These are phyloP conservation scores for Yarrowia hollandica DNA, from an alignment of 805 yeast genomes.

Conservation along the genomic window DNA sequence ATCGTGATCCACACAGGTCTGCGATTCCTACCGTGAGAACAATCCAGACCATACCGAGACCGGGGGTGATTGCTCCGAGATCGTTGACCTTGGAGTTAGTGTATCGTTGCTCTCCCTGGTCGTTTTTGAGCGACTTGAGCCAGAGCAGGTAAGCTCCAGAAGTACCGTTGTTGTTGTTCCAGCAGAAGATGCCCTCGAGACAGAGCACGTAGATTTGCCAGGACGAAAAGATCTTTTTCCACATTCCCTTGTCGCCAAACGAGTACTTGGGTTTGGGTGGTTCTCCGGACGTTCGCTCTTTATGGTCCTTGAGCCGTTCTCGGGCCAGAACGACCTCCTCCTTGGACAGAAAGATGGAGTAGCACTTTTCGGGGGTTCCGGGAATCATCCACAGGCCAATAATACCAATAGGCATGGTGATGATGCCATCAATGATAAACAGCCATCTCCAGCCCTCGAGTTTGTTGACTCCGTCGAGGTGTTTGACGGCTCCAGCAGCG, in stretches of 20 bases:
- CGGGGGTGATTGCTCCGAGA: slow-evolving; percentile 56
- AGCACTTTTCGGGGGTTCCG: slow-evolving; percentile 62
- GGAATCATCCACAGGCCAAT: slow-evolving; percentile 58
- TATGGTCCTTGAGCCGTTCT: slow-evolving; percentile 40
- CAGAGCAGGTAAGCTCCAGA: slow-evolving; percentile 61
- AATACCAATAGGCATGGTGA: slow-evolving; percentile 57
- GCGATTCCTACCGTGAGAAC: slow-evolving; percentile 41
- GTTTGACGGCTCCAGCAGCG: slow-evolving; percentile 54
- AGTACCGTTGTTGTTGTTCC: slow-evolving; percentile 56
- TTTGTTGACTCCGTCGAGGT: slow-evolving; percentile 53
- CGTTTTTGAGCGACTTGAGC: slow-evolving; percentile 49
- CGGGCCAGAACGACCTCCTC: slow-evolving; percentile 58
- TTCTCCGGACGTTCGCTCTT: slow-evolving; percentile 23
- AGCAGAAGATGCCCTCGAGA: slow-evolving; percentile 57
- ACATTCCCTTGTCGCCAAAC: slow-evolving; percentile 47
- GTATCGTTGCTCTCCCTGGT: slow-evolving; percentile 42
- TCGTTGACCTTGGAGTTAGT: slow-evolving; percentile 48
- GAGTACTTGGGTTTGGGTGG: slow-evolving; percentile 30
- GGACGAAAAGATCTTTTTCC: slow-evolving; percentile 54
- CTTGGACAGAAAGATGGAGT: slow-evolving; percentile 53
- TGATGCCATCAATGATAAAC: slow-evolving; percentile 61
- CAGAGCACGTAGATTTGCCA: slow-evolving; percentile 62
- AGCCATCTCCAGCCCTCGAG: slow-evolving; percentile 72
- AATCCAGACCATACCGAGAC: slow-evolving; percentile 51
- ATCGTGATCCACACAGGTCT: slow-evolving; percentile 54